A percentile compares a stretch with the other conserved stretches of the same genome.
Conservation (phyloP, 192 early-diverging fungal genomes). For the Umbelopsis ramanniana region DNA sequence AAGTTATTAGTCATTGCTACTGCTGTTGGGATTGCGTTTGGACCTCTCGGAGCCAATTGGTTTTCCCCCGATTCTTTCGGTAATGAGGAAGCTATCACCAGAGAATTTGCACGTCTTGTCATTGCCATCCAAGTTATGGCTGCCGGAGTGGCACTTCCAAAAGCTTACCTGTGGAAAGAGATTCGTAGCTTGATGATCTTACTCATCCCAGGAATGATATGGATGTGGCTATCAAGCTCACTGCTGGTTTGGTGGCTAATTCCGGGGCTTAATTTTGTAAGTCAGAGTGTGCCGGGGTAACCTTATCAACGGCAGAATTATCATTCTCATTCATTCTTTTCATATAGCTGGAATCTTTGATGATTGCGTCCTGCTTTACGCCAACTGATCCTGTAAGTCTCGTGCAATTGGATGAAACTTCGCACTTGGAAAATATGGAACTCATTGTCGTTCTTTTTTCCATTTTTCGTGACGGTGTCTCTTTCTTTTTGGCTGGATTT, state of each 20-base stretch:
- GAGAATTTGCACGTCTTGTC: conserved; percentile 73
- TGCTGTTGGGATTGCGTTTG: conserved; percentile 76
- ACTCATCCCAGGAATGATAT: conserved; percentile 79
- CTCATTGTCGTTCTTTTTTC: background rate
- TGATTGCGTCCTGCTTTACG: conserved; percentile 82
- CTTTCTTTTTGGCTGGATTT: background rate
- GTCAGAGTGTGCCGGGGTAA: conserved; percentile 24
- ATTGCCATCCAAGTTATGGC: conserved; percentile 89
- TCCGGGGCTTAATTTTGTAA: conserved; percentile 55
- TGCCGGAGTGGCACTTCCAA: conserved; percentile 66
- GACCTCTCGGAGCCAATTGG: conserved; percentile 69
- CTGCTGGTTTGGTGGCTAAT: conserved; percentile 62
- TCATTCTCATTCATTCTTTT: background rate
- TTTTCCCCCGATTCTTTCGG: conserved; percentile 55
- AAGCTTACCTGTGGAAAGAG: conserved; percentile 72
- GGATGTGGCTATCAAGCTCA: conserved; percentile 79
- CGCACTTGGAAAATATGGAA: background rate
- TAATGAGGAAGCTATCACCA: conserved; percentile 52
- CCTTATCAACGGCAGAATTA: background rate
- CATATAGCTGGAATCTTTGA: conserved; percentile 65
- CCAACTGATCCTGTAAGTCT: conserved; percentile 89
- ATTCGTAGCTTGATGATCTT: conserved; percentile 65
- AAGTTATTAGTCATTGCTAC: conserved; percentile 68
- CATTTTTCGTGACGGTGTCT: background rate
- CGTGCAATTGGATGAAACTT: background rate